Conservation (phyloP, 352 stramenopile genomes). For the Phytophthora capsici region DNA sequence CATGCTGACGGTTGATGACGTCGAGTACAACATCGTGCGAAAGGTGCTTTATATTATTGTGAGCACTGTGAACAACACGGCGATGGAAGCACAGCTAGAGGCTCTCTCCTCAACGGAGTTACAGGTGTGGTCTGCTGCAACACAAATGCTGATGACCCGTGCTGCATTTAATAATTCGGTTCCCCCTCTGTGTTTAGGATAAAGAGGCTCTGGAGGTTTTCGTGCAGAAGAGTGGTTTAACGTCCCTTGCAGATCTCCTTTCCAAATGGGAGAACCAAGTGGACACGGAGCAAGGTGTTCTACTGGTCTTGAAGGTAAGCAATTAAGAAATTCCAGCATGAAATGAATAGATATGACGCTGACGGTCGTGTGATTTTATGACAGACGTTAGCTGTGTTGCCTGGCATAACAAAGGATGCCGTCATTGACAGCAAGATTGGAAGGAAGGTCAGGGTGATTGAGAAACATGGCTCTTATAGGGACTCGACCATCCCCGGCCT, state of each 20-base stretch:
- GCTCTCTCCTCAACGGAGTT: conserved; percentile 39
- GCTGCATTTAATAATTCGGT: no score
- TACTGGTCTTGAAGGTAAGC: conserved; percentile 70
- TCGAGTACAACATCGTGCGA: conserved; percentile 62
- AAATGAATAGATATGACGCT: neutral
- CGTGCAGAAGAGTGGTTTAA: conserved; percentile 56
- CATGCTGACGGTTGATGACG: conserved; percentile 26
- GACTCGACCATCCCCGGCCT: conserved; percentile 46
- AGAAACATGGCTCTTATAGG: conserved; percentile 38
- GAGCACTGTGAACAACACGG: conserved; percentile 42
- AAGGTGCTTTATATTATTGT: conserved; percentile 64
- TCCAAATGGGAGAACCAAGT: conserved; percentile 50
- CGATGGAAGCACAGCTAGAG: conserved; percentile 43
- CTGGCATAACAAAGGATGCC: conserved; percentile 51
- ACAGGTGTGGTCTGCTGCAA: conserved; percentile 39
- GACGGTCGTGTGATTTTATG: neutral
- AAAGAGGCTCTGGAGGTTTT: conserved; percentile 61
- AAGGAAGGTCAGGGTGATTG: conserved; percentile 49
- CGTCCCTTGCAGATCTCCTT: conserved; percentile 52
- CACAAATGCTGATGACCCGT: neutral
- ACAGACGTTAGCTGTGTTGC: conserved; percentile 64
- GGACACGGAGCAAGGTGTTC: conserved; percentile 58
- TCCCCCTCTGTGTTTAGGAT: conserved; percentile 34
- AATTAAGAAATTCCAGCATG: neutral
- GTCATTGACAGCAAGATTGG: conserved; percentile 62